A percentile compares a stretch with the other conserved stretches of the same genome.
Conservation (phyloP, 23 red algal species). For the Gracilaria gracilis region DNA sequence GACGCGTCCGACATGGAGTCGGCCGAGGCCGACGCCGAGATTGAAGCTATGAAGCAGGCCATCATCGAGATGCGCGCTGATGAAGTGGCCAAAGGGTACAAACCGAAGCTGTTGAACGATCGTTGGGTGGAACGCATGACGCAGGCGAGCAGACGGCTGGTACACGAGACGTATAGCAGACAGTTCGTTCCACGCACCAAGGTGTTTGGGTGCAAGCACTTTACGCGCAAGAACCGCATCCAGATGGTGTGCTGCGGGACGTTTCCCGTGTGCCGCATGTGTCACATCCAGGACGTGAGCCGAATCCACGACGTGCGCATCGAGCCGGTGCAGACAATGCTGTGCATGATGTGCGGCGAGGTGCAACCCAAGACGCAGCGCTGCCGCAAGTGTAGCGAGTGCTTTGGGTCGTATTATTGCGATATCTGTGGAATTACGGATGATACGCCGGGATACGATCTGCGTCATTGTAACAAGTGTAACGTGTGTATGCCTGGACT, state of each 20-base stretch:
- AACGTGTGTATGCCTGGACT: conserved; percentile 76
- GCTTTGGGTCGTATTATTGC: conserved; percentile 76
- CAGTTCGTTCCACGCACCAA: conserved; percentile 57
- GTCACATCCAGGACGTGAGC: conserved; percentile 68
- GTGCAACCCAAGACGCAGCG: conserved; percentile 73
- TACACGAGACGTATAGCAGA: conserved; percentile 58
- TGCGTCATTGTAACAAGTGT: conserved; percentile 70
- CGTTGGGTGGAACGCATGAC: conserved; percentile 60
- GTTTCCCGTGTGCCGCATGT: conserved; percentile 77
- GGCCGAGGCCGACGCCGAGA: conserved; percentile 45
- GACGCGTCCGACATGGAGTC: conserved; percentile 39
- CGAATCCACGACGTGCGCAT: conserved; percentile 77
- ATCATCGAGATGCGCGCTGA: conserved; percentile 78
- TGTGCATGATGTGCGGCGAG: conserved; percentile 78
- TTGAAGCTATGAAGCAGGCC: conserved; percentile 71
- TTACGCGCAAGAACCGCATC: conserved; percentile 72
- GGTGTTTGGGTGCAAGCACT: conserved; percentile 69
- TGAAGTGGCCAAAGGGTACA: conserved; percentile 56
- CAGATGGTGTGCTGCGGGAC: conserved; percentile 76
- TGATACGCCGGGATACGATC: conserved; percentile 60
- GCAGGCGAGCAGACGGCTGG: conserved; percentile 41
- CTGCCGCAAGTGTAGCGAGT: conserved; percentile 61
- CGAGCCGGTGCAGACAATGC: conserved; percentile 75
- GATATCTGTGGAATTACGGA: conserved; percentile 72
- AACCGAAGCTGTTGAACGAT: conserved; percentile 42